Evolutionary conservation across 345 rosid genomes (phyloP).

Genomic region (Eucalyptus pumila): DNA sequence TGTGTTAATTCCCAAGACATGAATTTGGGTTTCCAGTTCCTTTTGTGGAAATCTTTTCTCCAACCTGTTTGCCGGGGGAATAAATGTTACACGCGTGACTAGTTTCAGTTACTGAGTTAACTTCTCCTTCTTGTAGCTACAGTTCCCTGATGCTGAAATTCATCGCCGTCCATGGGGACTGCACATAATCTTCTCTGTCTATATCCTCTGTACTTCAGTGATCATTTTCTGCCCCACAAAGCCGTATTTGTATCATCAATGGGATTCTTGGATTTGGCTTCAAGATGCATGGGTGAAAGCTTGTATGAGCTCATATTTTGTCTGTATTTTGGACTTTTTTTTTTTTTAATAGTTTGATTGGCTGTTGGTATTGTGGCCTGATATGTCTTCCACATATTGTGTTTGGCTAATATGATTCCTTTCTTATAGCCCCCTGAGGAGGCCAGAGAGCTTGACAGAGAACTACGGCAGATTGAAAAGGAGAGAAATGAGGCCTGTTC

Average conservation of each 20-base stretch:
- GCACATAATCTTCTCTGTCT: not conserved
- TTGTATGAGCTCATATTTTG: not conserved
- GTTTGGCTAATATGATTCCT: not conserved
- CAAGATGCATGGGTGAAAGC: conserved; percentile 69
- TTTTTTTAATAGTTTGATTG: not conserved
- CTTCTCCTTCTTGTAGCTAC: not conserved
- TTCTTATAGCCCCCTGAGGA: conserved; percentile 79
- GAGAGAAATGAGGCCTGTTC: conserved; percentile 95
- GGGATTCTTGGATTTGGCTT: conserved; percentile 90
- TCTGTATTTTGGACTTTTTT: not conserved
- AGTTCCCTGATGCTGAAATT: not conserved
- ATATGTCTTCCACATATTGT: not conserved
- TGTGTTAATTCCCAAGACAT: not conserved
- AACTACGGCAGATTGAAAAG: conserved; percentile 78
- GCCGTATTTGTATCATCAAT: conserved; percentile 96
- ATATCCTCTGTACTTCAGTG: conserved; percentile 27
- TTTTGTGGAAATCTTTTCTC: not conserved
- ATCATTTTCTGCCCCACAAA: conserved; percentile 91
- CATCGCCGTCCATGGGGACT: not conserved
- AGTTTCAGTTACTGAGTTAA: not conserved
- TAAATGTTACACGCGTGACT: not conserved
- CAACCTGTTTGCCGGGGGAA: not conserved
- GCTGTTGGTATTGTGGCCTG: not conserved
- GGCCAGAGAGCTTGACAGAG: conserved; percentile 89
- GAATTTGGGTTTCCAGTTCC: not conserved